A percentile compares a stretch with the other conserved stretches of the same genome.
phyloP scores from a whole-genome alignment of 371 early-diverging fungal genomes.

The Funneliformis caledonium region DNA sequence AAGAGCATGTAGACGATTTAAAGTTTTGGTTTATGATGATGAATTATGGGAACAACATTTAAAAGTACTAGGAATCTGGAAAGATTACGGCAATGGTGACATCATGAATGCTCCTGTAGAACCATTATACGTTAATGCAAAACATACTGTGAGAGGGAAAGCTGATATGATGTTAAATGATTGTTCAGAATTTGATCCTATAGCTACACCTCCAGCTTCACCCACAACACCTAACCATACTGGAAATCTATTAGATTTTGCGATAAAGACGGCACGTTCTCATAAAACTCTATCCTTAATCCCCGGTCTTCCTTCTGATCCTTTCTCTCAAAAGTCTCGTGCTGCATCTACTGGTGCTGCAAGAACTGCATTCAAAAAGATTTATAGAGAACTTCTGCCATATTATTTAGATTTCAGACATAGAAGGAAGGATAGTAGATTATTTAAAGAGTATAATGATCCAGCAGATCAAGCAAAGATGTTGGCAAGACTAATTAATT shows the following conservation, averaged over 20 bases:
- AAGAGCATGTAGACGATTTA: constrained; percentile 60
- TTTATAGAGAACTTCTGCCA: constrained; percentile 67
- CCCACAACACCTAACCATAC: constrained; percentile 42
- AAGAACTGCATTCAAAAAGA: constrained; percentile 68
- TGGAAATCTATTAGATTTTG: constrained; percentile 42
- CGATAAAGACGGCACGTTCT: constrained; percentile 18
- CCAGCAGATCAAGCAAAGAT: constrained; percentile 70
- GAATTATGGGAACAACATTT: constrained; percentile 67
- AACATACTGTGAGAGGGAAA: not conserved
- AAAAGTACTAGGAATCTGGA: constrained; percentile 42
- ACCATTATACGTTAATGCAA: not conserved
- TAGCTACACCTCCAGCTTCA: not conserved
- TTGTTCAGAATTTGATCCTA: not conserved
- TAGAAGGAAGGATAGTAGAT: constrained; percentile 66
- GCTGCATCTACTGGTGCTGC: constrained; percentile 60
- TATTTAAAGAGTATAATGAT: constrained; percentile 70
- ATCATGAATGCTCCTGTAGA: constrained; percentile 42
- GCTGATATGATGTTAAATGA: not conserved
- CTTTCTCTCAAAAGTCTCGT: constrained; percentile 58
- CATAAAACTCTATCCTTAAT: constrained; percentile 50
- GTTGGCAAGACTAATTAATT: constrained; percentile 62
- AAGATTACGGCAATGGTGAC: constrained; percentile 41
- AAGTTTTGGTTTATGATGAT: constrained; percentile 67
- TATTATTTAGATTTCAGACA: constrained; percentile 76
- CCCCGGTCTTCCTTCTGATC: constrained; percentile 63